Evolutionary conservation across 225 moss, liverwort and hornwort species (phyloP).

Genomic region (Takakia lepidozioides): DNA sequence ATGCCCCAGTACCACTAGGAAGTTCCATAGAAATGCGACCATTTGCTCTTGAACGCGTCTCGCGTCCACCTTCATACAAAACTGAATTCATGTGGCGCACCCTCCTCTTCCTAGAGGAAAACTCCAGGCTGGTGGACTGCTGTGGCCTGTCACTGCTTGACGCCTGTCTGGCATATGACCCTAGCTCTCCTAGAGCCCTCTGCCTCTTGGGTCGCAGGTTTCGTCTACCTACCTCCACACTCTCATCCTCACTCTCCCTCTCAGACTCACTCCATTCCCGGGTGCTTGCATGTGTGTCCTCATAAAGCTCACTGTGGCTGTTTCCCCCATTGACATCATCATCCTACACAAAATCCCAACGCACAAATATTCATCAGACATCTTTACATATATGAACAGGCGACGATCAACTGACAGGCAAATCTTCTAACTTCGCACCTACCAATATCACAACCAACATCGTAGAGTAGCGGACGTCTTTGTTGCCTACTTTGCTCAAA

Average conservation of each 20-base stretch:
- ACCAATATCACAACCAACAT: too few relatives aligned
- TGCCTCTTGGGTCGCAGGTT: constrained; percentile 45
- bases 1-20: constrained; percentile 13
- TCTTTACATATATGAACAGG: too few relatives aligned
- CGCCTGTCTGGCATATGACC: constrained; percentile 23
- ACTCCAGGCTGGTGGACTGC: constrained; percentile 15
- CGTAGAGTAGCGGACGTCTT: too few relatives aligned
- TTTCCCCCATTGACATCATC: constrained; percentile 49
- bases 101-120: constrained; percentile 28
- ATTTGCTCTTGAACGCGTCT: constrained; percentile 24
- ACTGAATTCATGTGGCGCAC: constrained; percentile 52
- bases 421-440: too few relatives aligned
- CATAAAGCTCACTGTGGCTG: constrained; percentile 51
- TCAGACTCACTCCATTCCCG: constrained; percentile 26
- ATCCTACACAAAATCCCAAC: too few relatives aligned
- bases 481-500: too few relatives aligned
- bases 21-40: too few relatives aligned
- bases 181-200: constrained; percentile 58
- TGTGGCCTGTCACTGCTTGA: constrained; percentile 34
- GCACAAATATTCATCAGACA: too few relatives aligned
- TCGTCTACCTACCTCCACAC: constrained; percentile 18
- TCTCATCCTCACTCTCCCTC: constrained; percentile 33
- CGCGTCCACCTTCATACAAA: constrained; percentile 42
- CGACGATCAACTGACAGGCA: too few relatives aligned
- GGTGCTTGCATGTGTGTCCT: constrained; percentile 20